phyloP scores from a whole-genome alignment of 176 grass and related monocot species.

The Oryza longistaminata region DNA sequence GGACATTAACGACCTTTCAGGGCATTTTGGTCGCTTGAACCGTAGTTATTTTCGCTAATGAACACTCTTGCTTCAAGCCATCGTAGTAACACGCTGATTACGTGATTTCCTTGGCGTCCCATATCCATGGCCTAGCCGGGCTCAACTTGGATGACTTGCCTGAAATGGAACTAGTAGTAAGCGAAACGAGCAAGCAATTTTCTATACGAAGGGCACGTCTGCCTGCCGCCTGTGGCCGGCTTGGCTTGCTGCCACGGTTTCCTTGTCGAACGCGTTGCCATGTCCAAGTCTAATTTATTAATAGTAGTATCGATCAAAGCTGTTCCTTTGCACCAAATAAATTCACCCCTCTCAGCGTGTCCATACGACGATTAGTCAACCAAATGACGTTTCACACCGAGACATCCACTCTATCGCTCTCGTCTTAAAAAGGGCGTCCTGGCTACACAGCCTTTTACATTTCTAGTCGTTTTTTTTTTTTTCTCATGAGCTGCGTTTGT shows the following conservation, averaged over 20 bases:
- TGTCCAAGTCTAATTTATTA: neutral
- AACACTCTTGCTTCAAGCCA: conserved; percentile 33
- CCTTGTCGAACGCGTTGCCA: neutral
- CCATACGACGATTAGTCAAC: neutral
- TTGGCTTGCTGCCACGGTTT: neutral
- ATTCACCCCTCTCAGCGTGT: neutral
- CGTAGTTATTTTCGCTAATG: neutral
- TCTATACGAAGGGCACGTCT: neutral
- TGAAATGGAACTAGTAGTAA: neutral
- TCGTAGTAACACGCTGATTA: neutral
- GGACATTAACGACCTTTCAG: neutral
- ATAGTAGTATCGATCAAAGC: neutral
- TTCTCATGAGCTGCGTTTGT: too few relatives aligned
- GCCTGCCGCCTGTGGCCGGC: neutral
- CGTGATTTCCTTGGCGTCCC: neutral
- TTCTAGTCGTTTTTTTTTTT: too few relatives aligned
- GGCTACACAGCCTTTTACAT: neutral
- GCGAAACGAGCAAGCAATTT: neutral
- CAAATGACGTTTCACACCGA: neutral
- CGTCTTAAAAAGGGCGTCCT: neutral
- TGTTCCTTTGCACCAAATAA: neutral
- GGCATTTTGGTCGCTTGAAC: neutral
- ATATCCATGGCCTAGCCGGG: neutral
- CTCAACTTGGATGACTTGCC: neutral
- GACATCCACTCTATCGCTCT: neutral